Evolutionary conservation across 768 basidiomycete genomes (phyloP).

Genomic region (Russula earlei): DNA sequence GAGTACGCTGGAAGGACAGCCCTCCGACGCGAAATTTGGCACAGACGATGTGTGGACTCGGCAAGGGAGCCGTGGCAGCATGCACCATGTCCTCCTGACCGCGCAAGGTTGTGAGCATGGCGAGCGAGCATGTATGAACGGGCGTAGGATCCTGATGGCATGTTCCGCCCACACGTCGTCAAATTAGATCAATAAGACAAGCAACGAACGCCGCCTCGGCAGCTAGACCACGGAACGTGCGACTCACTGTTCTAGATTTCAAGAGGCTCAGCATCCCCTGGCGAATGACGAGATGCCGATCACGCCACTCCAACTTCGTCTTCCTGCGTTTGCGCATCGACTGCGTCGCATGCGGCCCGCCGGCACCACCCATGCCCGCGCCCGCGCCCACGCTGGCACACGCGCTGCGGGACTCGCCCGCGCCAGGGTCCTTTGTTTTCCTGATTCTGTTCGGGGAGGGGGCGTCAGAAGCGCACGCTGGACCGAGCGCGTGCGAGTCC

Average conservation of each 20-base stretch:
- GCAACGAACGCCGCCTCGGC: neutral
- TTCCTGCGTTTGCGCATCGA: conserved; percentile 23
- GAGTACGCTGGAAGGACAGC: neutral
- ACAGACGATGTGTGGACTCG: conserved; percentile 16
- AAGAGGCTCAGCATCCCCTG: conserved; percentile 47
- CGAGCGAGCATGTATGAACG: conserved; percentile 16
- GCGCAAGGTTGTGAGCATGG: conserved; percentile 13
- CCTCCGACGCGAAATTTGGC: conserved; percentile 13
- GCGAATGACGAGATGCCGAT: conserved; percentile 52
- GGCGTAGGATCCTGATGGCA: conserved; percentile 14
- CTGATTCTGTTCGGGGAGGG: neutral
- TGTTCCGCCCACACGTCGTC: neutral
- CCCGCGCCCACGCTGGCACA: too few species aligned
- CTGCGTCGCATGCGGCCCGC: neutral
- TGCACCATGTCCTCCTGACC: conserved; percentile 13
- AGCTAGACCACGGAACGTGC: conserved; percentile 17
- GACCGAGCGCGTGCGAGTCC: conserved; percentile 10
- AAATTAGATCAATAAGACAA: neutral
- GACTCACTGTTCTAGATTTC: conserved; percentile 43
- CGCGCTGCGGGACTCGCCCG: neutral
- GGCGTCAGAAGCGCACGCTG: neutral
- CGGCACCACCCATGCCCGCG: too few species aligned
- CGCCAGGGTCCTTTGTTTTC: conserved; percentile 15
- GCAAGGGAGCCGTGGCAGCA: neutral
- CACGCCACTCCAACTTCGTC: conserved; percentile 49